Evolutionary conservation across 1,284 basidiomycete genomes (phyloP).

Genomic region (Austroboletus rostrupii): DNA sequence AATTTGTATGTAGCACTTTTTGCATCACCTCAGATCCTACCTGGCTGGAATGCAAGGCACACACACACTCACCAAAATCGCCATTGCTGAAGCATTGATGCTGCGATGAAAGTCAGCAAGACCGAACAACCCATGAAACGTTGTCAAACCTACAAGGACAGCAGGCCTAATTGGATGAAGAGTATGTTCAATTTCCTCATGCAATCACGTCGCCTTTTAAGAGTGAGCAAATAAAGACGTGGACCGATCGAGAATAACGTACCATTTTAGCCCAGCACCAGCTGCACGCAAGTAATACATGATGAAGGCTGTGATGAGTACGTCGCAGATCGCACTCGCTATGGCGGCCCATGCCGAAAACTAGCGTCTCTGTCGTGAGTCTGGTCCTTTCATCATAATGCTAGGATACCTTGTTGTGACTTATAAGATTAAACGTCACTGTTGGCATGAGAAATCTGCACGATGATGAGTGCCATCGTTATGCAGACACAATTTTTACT

Average conservation of each 20-base stretch:
- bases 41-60: not conserved
- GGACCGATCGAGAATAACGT: not conserved
- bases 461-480: not conserved
- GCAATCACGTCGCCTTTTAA: not conserved
- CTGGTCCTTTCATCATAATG: no score
- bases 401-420: slow-evolving; percentile 4
- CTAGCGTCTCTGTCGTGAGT: slow-evolving; percentile 3
- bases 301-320: slow-evolving; percentile 17
- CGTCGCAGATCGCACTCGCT: slow-evolving; percentile 19
- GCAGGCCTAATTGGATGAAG: not conserved
- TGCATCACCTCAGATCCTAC: not conserved
- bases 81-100: not conserved
- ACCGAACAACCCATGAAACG: not conserved
- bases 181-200: not conserved
- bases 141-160: not conserved
- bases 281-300: slow-evolving; percentile 17
- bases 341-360: slow-evolving; percentile 3
- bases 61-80: not conserved
- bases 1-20: not conserved
- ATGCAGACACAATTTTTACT: not conserved
- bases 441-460: slow-evolving; percentile 7
- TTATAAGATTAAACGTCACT: slow-evolving; percentile 2
- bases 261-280: slow-evolving; percentile 16
- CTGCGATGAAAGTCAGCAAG: not conserved
- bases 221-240: not conserved